A percentile compares a stretch with the other conserved stretches of the same genome.
Evolutionary conservation across 208 protist species (phyloP).

Genomic region (Histomonas meleagridis): DNA sequence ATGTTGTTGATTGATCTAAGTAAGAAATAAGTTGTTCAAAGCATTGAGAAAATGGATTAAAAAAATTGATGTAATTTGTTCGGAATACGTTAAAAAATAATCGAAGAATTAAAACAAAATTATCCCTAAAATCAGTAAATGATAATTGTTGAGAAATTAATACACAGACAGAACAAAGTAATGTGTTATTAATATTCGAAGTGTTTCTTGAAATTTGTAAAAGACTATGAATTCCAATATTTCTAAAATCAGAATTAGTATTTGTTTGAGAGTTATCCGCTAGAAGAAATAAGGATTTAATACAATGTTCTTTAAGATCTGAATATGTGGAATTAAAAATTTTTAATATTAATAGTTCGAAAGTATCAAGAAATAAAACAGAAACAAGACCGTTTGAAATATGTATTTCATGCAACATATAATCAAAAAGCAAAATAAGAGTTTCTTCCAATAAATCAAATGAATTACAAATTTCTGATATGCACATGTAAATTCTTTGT

Average conservation of each 20-base stretch:
- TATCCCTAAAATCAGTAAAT: neutral
- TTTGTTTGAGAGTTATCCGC: neutral
- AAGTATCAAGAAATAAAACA: neutral
- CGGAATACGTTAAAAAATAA: neutral
- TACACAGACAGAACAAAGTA: neutral
- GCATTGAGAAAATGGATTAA: neutral
- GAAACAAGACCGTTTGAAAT: neutral
- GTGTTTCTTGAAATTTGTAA: neutral
- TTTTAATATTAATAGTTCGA: neutral
- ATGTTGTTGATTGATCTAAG: neutral
- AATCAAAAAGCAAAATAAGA: neutral
- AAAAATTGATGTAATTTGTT: neutral
- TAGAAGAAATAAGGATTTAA: neutral
- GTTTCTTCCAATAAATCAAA: neutral
- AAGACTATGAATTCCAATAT: neutral
- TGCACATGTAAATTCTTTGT: neutral
- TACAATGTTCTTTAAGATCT: neutral
- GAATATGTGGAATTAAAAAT: neutral
- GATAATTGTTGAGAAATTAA: neutral
- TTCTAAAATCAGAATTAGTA: neutral
- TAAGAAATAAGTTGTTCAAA: neutral
- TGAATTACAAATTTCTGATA: neutral
- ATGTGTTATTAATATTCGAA: neutral
- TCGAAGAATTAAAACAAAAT: neutral
- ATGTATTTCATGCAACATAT: neutral